phyloP scores from a whole-genome alignment of 768 basidiomycete genomes.

The Tulasnella sp. region DNA sequence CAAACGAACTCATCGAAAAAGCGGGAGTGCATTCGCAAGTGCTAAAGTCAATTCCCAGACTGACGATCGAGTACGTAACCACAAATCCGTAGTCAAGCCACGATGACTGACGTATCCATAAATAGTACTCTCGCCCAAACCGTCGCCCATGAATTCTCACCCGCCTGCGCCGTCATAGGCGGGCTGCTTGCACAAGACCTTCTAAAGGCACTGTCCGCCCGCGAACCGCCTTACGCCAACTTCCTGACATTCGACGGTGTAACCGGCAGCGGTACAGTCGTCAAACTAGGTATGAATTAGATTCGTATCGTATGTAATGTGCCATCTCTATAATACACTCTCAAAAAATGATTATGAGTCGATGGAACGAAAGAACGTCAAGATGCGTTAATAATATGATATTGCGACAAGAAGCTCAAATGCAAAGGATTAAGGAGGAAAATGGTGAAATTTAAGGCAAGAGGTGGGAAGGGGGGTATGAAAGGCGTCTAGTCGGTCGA shows the following conservation, averaged over 20 bases:
- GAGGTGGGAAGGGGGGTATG: neutral
- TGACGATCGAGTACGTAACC: constrained; percentile 47
- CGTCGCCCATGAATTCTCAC: constrained; percentile 78
- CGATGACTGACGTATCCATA: neutral
- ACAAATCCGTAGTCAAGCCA: neutral
- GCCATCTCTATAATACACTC: neutral
- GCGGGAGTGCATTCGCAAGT: constrained; percentile 63
- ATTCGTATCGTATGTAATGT: neutral
- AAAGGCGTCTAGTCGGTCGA: too few relatives aligned
- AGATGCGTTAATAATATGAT: neutral
- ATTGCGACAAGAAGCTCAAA: neutral
- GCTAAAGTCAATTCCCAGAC: constrained; percentile 42
- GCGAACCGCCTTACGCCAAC: constrained; percentile 88
- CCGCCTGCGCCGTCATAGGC: constrained; percentile 88
- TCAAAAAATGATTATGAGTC: neutral
- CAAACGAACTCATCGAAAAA: constrained; percentile 44
- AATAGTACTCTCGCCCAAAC: constrained; percentile 53
- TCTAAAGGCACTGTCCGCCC: constrained; percentile 75
- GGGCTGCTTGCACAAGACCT: constrained; percentile 93
- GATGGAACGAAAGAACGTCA: neutral
- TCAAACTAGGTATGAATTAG: constrained; percentile 4
- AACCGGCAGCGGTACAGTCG: constrained; percentile 62
- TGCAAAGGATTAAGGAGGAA: neutral
- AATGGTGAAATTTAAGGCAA: neutral
- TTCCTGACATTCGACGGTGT: constrained; percentile 80